These are phyloP conservation scores for Dactylellina drechsleri DNA, from an alignment of 2,329 filamentous ascomycete species.

Conservation along the genomic window DNA sequence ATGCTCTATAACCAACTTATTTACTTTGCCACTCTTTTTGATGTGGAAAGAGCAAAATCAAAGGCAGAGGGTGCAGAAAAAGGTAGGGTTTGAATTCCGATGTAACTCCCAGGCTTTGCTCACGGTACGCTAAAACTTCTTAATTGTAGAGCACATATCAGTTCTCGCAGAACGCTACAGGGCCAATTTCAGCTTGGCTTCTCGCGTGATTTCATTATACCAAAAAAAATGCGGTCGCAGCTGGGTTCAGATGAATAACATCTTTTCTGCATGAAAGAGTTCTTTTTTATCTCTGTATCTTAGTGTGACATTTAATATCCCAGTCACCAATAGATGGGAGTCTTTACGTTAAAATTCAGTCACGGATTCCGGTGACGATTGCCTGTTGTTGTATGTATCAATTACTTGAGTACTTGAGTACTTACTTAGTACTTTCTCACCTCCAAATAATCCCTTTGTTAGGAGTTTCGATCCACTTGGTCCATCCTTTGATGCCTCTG, in stretches of 20 bases:
- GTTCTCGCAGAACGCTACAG: conserved; percentile 85
- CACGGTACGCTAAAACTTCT: too few relatives aligned
- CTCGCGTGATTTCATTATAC: conserved; percentile 81
- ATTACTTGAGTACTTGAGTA: too few relatives aligned
- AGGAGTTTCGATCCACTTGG: too few relatives aligned
- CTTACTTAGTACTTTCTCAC: too few relatives aligned
- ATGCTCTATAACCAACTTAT: conserved; percentile 93
- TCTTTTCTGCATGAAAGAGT: conserved; percentile 72
- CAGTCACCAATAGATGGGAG: too few relatives aligned
- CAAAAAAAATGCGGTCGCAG: conserved; percentile 88
- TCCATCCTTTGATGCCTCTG: too few relatives aligned
- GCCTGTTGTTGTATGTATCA: too few relatives aligned
- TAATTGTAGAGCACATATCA: conserved; percentile 65
- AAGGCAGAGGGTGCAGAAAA: conserved; percentile 65
- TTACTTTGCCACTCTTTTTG: conserved; percentile 85
- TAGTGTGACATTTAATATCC: too few relatives aligned
- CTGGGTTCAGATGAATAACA: conserved; percentile 91
- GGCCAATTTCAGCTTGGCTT: conserved; percentile 78
- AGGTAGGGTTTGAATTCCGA: conserved; percentile 56
- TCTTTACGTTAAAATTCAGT: too few relatives aligned
- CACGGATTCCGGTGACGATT: too few relatives aligned
- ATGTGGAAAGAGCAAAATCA: conserved; percentile 81
- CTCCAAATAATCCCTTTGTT: too few relatives aligned
- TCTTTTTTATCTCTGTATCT: not conserved
- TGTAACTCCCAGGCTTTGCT: conserved; percentile 55